Evolutionary conservation across 345 rosid genomes (phyloP), one percentile per base, ranked within the genome.

Genomic region (Orychophragmus violaceus): DNA sequence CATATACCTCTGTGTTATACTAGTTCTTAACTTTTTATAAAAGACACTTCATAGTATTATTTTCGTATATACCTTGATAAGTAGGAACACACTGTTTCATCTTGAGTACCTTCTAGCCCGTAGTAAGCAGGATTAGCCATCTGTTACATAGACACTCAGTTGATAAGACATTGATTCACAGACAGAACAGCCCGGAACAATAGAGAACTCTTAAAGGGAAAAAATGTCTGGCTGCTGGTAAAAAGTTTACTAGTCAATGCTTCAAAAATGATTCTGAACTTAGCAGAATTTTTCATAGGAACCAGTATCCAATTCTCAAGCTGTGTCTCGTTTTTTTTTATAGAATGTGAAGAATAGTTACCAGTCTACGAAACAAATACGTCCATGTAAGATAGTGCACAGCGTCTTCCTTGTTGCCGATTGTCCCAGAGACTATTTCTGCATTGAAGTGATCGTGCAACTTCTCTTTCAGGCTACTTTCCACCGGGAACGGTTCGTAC

Each of bases 401-500:
- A 3, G 96, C 98, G 77, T 93, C 97, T 84, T 90, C 97, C 81
- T 90, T 88, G 66, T 84, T 86, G 80, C 76, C 83, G 39, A 93
- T 90, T 68, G 98, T 93, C 60, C 94, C 89, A 19, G 91, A 81
- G 72, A 86, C 86, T 59, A 93, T 90, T 84, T 93, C 98, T 18
- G 98, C 98, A 50, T 90, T 93, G 70, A 90, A 83, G 76, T 93
- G 97, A 49, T 87, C 79, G 55, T 87, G 94, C 78, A 93, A 63
- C 62, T 78, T 88, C 80, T 86, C 98, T 79, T 84, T 85, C 82
- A 93, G 78, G 82, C 98, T 90, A 81, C 98, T 93, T 79, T 93
- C 98, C 64, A 93, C 98, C 0, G 98, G 98, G 81, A 93, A 93
- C 57, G 98, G 98, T 81, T 93, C 97, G n/a, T 93, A 93, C 64